phyloP scores from a whole-genome alignment of 2,329 filamentous ascomycete species.

The Pseudopithomyces chartarum region DNA sequence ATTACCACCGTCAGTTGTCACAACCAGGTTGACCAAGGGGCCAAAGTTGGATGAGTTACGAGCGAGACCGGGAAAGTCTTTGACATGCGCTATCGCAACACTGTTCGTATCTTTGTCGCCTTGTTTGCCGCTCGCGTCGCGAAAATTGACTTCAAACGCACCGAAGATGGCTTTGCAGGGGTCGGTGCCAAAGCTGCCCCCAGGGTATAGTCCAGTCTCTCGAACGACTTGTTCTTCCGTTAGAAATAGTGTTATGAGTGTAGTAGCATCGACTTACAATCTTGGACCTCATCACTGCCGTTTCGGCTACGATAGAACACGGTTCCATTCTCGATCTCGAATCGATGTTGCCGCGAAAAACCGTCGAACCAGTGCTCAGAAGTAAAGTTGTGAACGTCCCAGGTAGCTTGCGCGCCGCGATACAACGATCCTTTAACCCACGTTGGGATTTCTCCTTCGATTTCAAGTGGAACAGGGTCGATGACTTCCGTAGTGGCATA shows the following conservation, averaged over 20 bases:
- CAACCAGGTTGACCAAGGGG: slow-evolving; percentile 7
- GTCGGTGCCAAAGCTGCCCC: slow-evolving; percentile 5
- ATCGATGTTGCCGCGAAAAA: slow-evolving; percentile 12
- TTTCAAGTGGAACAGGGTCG: slow-evolving; percentile 3
- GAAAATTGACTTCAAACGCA: slow-evolving; percentile 8
- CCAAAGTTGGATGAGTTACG: slow-evolving; percentile 15
- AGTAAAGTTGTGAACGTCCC: slow-evolving; percentile 13
- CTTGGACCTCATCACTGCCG: slow-evolving; percentile 6
- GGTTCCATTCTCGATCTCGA: slow-evolving; percentile 10
- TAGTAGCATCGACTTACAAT: background rate
- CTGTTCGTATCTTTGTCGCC: background rate
- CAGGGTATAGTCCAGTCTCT: slow-evolving; percentile 9
- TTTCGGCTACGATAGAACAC: slow-evolving; percentile 11
- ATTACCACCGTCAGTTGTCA: slow-evolving; percentile 8
- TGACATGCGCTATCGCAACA: slow-evolving; percentile 1
- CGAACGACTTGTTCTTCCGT: background rate
- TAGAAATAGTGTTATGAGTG: background rate
- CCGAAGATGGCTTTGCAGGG: slow-evolving; percentile 14
- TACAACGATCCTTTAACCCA: slow-evolving; percentile 11
- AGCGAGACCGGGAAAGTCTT: slow-evolving; percentile 13
- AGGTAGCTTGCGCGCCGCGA: slow-evolving; percentile 10
- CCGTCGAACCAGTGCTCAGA: slow-evolving; percentile 13
- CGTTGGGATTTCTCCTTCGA: slow-evolving; percentile 9
- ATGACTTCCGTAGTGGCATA: slow-evolving; percentile 8
- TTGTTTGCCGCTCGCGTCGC: slow-evolving; percentile 2